phyloP scores from a whole-genome alignment of 2,329 filamentous ascomycete genomes.

The Monosporascus cannonballus region DNA sequence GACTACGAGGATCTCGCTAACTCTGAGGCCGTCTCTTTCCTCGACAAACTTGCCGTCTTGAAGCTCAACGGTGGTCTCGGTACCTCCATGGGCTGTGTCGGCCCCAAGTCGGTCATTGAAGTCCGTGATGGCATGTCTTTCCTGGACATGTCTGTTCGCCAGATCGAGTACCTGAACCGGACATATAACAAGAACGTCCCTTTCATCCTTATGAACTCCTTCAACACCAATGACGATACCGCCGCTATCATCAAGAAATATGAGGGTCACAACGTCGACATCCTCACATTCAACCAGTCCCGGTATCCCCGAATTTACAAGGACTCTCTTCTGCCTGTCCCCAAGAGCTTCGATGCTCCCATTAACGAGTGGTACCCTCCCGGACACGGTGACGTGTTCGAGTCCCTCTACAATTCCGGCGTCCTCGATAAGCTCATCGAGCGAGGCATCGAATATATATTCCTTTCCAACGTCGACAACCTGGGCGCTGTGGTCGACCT shows the following conservation, averaged over 20 bases:
- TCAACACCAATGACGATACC: constrained; percentile 98
- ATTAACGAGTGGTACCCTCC: constrained; percentile 98
- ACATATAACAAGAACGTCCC: constrained; percentile 96
- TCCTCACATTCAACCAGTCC: constrained; percentile 99
- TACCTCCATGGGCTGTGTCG: constrained; percentile 99
- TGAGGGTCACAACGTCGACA: constrained; percentile 99
- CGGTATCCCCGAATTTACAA: constrained; percentile 96
- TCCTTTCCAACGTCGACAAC: constrained; percentile 99
- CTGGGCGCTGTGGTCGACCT: constrained; percentile 95
- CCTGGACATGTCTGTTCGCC: constrained; percentile 94
- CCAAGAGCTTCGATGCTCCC: constrained; percentile 79
- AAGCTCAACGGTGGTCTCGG: constrained; percentile 99
- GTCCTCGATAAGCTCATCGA: constrained; percentile 94
- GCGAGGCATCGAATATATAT: constrained; percentile 94
- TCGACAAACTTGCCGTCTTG: constrained; percentile 95
- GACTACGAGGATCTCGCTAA: constrained; percentile 89
- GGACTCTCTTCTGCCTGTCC: constrained; percentile 93
- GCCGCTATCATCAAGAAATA: constrained; percentile 99
- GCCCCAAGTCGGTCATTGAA: constrained; percentile 98
- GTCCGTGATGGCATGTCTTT: constrained; percentile 99
- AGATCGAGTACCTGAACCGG: constrained; percentile 98
- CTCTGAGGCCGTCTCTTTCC: constrained; percentile 84
- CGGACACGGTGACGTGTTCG: constrained; percentile 98
- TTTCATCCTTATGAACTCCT: constrained; percentile 99
- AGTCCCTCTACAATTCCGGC: constrained; percentile 98